Evolutionary conservation across 2,329 filamentous ascomycete genomes (phyloP).

Genomic region (Trichoderma brevicompactum): DNA sequence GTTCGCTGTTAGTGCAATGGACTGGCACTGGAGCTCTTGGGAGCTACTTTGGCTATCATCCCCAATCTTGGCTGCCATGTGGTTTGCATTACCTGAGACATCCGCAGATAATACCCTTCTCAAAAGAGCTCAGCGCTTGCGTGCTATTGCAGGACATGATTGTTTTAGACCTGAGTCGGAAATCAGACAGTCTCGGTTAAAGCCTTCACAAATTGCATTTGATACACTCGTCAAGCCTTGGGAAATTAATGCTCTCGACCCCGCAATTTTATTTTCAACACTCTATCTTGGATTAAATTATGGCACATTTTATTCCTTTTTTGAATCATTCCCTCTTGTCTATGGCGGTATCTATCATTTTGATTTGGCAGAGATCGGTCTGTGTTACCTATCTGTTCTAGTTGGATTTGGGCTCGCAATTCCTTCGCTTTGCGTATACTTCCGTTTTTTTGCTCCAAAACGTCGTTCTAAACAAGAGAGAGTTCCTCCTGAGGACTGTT

Average conservation of each 20-base stretch:
- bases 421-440: background rate
- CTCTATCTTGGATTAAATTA: background rate
- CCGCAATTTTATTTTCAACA: background rate
- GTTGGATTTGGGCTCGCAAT: background rate
- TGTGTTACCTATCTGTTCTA: background rate
- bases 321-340: conserved; percentile 2
- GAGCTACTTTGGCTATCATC: conserved; percentile 1
- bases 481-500: too few relatives aligned
- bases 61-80: background rate
- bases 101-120: background rate
- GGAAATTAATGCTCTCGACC: conserved; percentile 1
- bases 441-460: background rate
- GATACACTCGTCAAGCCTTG: background rate
- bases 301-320: conserved; percentile 6
- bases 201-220: background rate
- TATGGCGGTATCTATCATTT: background rate
- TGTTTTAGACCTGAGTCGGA: background rate
- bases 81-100: background rate
- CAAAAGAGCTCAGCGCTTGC: background rate
- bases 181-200: background rate
- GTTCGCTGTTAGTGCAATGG: background rate
- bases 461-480: too few relatives aligned
- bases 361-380: background rate
- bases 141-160: background rate
- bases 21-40: background rate